phyloP scores from a whole-genome alignment of 2,329 filamentous ascomycete genomes.

The Myriosclerotinia duriaeana region DNA sequence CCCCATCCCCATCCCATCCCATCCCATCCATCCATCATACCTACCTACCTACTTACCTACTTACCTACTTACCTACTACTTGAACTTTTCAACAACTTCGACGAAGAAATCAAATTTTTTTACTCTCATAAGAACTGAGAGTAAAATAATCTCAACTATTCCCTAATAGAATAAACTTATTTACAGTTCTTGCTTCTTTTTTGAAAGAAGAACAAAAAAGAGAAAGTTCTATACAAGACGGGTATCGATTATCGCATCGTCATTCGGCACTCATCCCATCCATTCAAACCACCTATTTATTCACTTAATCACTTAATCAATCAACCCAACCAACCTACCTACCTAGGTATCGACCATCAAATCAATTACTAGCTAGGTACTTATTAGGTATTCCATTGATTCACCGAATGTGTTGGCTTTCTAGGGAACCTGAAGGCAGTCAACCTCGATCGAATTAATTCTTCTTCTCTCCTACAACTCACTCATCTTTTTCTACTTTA shows the following conservation, averaged over 20 bases:
- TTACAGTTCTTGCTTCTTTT: neutral
- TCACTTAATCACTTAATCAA: neutral
- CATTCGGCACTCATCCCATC: too few species aligned
- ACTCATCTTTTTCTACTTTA: neutral
- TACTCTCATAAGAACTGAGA: neutral
- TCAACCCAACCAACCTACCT: neutral
- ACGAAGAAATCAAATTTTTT: neutral
- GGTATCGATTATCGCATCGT: too few species aligned
- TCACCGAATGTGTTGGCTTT: slow-evolving; percentile 26
- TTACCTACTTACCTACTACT: too few species aligned
- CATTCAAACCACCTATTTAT: neutral
- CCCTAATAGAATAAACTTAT: neutral
- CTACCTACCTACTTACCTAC: too few species aligned
- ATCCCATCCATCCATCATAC: neutral
- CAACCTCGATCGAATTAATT: slow-evolving; percentile 20
- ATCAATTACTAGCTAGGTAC: neutral
- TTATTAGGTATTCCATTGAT: neutral
- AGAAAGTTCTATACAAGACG: too few species aligned
- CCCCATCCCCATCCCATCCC: neutral
- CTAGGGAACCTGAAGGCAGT: slow-evolving; percentile 22
- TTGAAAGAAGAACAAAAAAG: neutral
- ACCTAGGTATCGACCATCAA: too few species aligned
- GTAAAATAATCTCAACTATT: neutral
- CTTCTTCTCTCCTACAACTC: neutral
- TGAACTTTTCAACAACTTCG: neutral